Evolutionary conservation across 2,329 filamentous ascomycete genomes (phyloP), one percentile per base, ranked within the genome.

Genomic region (Hymenoscyphus scutula): DNA sequence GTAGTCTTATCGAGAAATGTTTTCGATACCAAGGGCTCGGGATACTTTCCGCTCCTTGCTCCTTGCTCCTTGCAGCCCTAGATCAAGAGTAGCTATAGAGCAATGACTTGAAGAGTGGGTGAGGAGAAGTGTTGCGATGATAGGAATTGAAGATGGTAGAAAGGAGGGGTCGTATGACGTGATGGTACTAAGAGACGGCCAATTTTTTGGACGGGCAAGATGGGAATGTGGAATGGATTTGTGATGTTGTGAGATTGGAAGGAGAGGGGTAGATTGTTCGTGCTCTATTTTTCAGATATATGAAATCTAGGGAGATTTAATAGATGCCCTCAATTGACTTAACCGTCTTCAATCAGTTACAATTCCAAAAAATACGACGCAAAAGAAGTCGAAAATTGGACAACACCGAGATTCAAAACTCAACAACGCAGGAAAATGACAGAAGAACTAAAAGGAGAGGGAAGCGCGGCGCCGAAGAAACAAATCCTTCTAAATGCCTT

Each of bases 401-500:
- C 10, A 48, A 48, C 3, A 8, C 19, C n/a, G n/a, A n/a, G n/a
- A n/a, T n/a, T n/a, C n/a, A n/a, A n/a, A 25, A 11, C 41, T 11
- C 17, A 10, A 10, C 10, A 48, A 48, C 3, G 3, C 19, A 19
- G 8, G 19, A 48, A 48, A 48, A 51, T 51, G 45, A 10, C 45
- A 51, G 45, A 51, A 10, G 19, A 48, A 23, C n/a, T 19, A 25
- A 48, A 23, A 25, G n/a, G 1, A 2, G n/a, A 23, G 10, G 23
- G 45, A 19, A 51, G 8, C 23, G 19, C 19, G 5, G 6, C 51
- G 25, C 55, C 65, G 5, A 82, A 80, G 70, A 84, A 83, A 67
- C 78, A 82, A 29, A 86, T 88, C 15, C 70, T 88, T 5, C 76
- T 88, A 55, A 88, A 88, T 75, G 85, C 85, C 2, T 88, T 88